These are phyloP conservation scores for Perilla frutescens DNA, from an alignment of 257 asterid species.

Conservation along the genomic window DNA sequence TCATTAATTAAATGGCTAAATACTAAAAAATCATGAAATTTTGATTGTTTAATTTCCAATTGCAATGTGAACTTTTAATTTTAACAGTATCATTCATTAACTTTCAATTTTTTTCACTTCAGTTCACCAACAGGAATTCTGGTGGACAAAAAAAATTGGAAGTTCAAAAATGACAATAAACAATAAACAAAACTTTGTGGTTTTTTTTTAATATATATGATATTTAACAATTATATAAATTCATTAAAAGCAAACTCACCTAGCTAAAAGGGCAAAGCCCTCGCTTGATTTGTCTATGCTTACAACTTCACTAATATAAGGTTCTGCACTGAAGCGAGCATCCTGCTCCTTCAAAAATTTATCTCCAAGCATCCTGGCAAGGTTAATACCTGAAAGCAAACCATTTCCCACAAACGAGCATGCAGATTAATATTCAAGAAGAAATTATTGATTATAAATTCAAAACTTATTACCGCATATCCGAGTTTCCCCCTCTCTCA, in stretches of 20 bases:
- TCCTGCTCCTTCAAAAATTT: constrained; percentile 95
- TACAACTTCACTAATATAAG: constrained; percentile 75
- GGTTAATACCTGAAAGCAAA: constrained; percentile 74
- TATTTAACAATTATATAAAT: neutral
- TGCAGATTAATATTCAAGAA: constrained; percentile 20
- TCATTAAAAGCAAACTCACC: constrained; percentile 52
- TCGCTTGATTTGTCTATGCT: constrained; percentile 56
- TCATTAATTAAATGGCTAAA: too few species aligned
- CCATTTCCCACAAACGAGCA: constrained; percentile 21
- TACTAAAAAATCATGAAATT: too few species aligned
- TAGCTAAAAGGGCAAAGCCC: constrained; percentile 79
- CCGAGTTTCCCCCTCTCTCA: constrained; percentile 92
- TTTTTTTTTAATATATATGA: neutral
- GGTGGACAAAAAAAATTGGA: neutral
- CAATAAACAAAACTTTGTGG: too few species aligned
- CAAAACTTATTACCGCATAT: constrained; percentile 68
- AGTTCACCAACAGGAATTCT: too few species aligned
- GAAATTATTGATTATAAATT: constrained; percentile 15
- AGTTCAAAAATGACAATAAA: neutral
- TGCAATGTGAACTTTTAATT: too few species aligned
- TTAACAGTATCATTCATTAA: neutral
- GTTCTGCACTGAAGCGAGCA: constrained; percentile 87
- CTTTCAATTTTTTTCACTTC: neutral
- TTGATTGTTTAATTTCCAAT: too few species aligned
- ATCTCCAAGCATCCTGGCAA: constrained; percentile 98